A percentile compares a stretch with the other conserved stretches of the same genome.
phyloP scores from a whole-genome alignment of 2,329 filamentous ascomycete genomes.

The Zymoseptoria tritici region DNA sequence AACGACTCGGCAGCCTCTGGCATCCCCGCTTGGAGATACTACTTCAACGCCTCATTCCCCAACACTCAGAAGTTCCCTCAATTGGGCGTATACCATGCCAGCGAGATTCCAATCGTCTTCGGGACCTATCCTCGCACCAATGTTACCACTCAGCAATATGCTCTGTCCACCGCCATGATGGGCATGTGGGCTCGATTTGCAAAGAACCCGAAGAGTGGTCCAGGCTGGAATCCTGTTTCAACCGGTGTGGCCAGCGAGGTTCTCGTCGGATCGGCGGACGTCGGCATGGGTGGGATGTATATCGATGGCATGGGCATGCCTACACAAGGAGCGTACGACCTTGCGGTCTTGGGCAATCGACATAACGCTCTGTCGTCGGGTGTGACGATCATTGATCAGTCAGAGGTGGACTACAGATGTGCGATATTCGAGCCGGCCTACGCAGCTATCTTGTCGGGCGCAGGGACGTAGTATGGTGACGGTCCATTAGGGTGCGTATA shows the following conservation, averaged over 20 bases:
- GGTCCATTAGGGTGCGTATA: too few species aligned
- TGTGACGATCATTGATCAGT: slow-evolving; percentile 24
- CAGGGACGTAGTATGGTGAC: too few species aligned
- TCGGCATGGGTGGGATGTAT: slow-evolving; percentile 18
- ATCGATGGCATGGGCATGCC: slow-evolving; percentile 11
- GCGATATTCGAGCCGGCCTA: slow-evolving; percentile 20
- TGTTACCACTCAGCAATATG: slow-evolving; percentile 27
- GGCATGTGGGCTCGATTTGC: slow-evolving; percentile 32
- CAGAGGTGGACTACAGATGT: slow-evolving; percentile 25
- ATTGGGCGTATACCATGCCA: slow-evolving; percentile 29
- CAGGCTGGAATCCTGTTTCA: slow-evolving; percentile 30
- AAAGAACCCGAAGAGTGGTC: slow-evolving; percentile 31
- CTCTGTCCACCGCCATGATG: slow-evolving; percentile 27
- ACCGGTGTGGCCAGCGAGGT: slow-evolving; percentile 19
- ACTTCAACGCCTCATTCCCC: slow-evolving; percentile 31
- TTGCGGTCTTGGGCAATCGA: slow-evolving; percentile 23
- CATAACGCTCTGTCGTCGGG: slow-evolving; percentile 19
- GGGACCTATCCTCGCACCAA: slow-evolving; percentile 25
- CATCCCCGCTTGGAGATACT: slow-evolving; percentile 32
- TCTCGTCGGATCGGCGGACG: slow-evolving; percentile 15
- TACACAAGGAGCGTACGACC: slow-evolving; percentile 16
- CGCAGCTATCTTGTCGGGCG: not conserved
- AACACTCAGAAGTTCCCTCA: slow-evolving; percentile 26
- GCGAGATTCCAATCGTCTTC: slow-evolving; percentile 31
- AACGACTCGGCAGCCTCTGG: slow-evolving; percentile 25